Conservation (phyloP, 116 monocot species). For the Cymodocea nodosa region DNA sequence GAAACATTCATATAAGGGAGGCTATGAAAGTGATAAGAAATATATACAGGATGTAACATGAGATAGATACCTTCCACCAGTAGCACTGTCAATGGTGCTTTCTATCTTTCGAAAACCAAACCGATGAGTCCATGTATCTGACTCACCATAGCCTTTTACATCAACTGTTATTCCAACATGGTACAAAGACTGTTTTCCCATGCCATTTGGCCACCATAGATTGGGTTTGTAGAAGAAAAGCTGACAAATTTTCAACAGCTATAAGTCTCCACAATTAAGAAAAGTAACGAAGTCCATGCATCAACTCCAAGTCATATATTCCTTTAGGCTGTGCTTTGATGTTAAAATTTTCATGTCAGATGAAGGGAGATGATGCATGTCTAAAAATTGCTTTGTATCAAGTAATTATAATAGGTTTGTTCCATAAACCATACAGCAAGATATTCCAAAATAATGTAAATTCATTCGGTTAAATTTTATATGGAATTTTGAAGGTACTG, state of each 20-base stretch:
- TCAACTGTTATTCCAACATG: conserved; percentile 67
- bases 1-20: background rate
- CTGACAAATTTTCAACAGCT: conserved; percentile 19
- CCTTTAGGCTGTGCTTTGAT: too few relatives aligned
- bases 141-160: conserved; percentile 87
- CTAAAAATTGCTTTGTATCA: too few relatives aligned
- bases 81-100: conserved; percentile 53
- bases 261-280: background rate
- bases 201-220: conserved; percentile 99
- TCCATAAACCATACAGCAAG: too few relatives aligned
- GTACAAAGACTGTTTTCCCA: conserved; percentile 83
- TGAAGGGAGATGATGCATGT: too few relatives aligned
- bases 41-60: background rate
- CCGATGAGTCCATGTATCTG: conserved; percentile 75
- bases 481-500: too few relatives aligned
- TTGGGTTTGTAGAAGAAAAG: conserved; percentile 87
- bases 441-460: too few relatives aligned
- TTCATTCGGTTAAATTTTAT: too few relatives aligned
- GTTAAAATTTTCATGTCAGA: too few relatives aligned
- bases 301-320: background rate
- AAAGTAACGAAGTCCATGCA: background rate
- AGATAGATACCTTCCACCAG: conserved; percentile 57
- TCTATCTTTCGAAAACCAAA: conserved; percentile 96
- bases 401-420: too few relatives aligned
- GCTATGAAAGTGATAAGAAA: background rate